A percentile compares a stretch with the other conserved stretches of the same genome.
These are phyloP conservation scores for Nicotiana undulata DNA, from an alignment of 257 asterid genomes.

Conservation along the genomic window DNA sequence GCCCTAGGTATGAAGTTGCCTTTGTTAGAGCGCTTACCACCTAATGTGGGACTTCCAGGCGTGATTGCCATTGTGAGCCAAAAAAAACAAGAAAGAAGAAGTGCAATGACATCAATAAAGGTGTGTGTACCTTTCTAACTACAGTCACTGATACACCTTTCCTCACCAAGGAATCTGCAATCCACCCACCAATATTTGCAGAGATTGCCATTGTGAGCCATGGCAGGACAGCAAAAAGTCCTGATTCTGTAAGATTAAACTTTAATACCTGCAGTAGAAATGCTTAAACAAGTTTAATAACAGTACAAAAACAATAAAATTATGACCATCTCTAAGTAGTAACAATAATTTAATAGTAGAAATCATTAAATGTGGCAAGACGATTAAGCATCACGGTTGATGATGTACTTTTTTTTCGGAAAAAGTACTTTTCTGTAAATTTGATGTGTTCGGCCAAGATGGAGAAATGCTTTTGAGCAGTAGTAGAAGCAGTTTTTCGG, in stretches of 20 bases:
- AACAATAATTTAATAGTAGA: not conserved
- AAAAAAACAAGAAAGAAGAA: not conserved
- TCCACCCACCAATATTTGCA: slow-evolving; percentile 91
- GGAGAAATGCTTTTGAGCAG: too few species aligned
- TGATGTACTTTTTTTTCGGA: not conserved
- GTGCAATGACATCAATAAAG: not conserved
- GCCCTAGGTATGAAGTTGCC: too few species aligned
- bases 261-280: slow-evolving; percentile 63
- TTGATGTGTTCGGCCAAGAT: too few species aligned
- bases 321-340: not conserved
- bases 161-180: slow-evolving; percentile 82
- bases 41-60: too few species aligned
- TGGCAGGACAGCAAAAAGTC: slow-evolving; percentile 66
- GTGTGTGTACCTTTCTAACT: slow-evolving; percentile 64
- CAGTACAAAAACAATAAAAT: not conserved
- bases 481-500: too few species aligned
- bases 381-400: not conserved
- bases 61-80: too few species aligned
- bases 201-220: slow-evolving; percentile 91
- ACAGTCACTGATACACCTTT: slow-evolving; percentile 70
- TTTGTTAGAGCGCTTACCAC: too few species aligned
- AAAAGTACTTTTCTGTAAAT: too few species aligned
- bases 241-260: slow-evolving; percentile 74
- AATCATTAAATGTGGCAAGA: not conserved
- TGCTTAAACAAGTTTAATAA: not conserved